phyloP scores from a whole-genome alignment of 2,329 filamentous ascomycete species.

The Anthostomella pinea region DNA sequence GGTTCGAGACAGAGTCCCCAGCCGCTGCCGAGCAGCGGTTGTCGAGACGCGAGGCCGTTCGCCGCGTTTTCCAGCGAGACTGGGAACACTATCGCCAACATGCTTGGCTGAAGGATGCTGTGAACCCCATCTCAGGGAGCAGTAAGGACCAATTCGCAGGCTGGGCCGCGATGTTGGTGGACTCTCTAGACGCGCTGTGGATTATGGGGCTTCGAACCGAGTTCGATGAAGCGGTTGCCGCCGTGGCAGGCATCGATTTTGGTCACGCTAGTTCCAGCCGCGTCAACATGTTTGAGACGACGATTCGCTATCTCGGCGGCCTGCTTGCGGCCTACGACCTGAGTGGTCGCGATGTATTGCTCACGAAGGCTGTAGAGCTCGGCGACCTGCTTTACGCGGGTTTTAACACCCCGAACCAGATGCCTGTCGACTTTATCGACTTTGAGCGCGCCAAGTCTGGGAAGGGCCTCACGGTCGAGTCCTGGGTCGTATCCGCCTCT shows the following conservation, averaged over 20 bases:
- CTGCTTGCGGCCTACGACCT: conserved; percentile 40
- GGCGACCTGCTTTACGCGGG: conserved; percentile 44
- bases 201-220: conserved; percentile 50
- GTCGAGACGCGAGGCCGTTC: conserved; percentile 25
- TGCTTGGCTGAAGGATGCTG: conserved; percentile 48
- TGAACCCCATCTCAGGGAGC: conserved; percentile 42
- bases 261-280: conserved; percentile 32
- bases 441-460: conserved; percentile 40
- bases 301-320: conserved; percentile 43
- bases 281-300: conserved; percentile 45
- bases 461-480: conserved; percentile 32
- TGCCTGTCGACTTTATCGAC: conserved; percentile 47
- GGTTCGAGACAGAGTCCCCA: conserved; percentile 7
- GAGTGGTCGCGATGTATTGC: conserved; percentile 36
- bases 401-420: conserved; percentile 44
- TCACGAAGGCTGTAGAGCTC: conserved; percentile 42
- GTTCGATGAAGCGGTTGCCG: conserved; percentile 46
- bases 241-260: conserved; percentile 46
- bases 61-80: conserved; percentile 33
- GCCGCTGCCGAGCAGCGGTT: neutral
- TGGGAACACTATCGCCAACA: conserved; percentile 45
- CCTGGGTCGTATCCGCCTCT: conserved; percentile 41
- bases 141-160: conserved; percentile 45
- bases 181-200: conserved; percentile 48
- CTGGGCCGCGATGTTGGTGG: conserved; percentile 52